Evolutionary conservation across 306 rosid species (phyloP), one percentile per base, ranked within the genome.

Genomic region (Ochetophila trinervis): DNA sequence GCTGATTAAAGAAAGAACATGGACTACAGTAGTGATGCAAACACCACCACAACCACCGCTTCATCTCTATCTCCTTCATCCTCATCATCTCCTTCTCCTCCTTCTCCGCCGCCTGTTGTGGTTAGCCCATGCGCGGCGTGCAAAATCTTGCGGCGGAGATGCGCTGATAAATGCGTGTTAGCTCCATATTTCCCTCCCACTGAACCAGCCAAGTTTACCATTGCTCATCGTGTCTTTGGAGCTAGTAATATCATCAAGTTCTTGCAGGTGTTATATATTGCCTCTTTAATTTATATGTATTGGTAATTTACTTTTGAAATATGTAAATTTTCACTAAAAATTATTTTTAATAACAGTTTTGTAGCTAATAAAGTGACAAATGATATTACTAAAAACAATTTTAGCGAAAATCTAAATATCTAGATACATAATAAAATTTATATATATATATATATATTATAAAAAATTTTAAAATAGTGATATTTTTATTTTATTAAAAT

Each of bases 171-270:
- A 77, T 92, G 98, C 57, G 91, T 92, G 0, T 76, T 92, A 75
- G 98, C 98, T 4, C 98, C 98, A 13, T 92, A 92, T 55, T 92
- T 92, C 62, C 98, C 98, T 62, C 98, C 98, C 30, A 83, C 98
- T 5, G 87, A 92, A 11, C 96, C 98, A 4, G 73, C 87, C 77
- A 89, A 92, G 84, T 92, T 92, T 42, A 86, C 98, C 80, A 92
- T 71, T 34, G 98, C 95, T 6, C 98, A 92, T 44, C 68, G 96
- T 4, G 98, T 92, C 50, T 92, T 89, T 45, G 98, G 98, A 12
- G 96, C 98, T 1, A 92, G 98, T 75, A 92, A 92, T 71, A 89
- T 92, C 86, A 92, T 89, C 84, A 92, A 92, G 80, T 82, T 87
- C 80, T 77, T 92, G 70, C 98, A 92, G 98, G 98, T 91, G 63